Conservation (phyloP, 148 eudicot genomes). For the Dysphania ambrosioides region DNA sequence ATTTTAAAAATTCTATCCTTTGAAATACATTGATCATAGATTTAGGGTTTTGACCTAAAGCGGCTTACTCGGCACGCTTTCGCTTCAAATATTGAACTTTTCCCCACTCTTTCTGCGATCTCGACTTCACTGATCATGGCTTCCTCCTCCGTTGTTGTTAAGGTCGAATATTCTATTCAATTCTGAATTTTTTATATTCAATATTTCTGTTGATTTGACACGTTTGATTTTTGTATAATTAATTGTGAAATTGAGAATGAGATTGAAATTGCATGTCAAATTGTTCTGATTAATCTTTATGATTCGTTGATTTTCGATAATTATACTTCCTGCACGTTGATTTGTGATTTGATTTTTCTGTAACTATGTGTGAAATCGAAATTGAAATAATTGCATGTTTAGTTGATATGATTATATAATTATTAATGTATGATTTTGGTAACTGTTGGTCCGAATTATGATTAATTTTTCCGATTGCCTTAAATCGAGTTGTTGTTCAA, state of each 20-base stretch:
- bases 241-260: neutral
- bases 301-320: too few species aligned
- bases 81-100: neutral
- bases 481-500: too few species aligned
- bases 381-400: too few species aligned
- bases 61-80: constrained; percentile 30
- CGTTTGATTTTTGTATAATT: neutral
- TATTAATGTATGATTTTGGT: neutral
- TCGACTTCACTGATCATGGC: constrained; percentile 35
- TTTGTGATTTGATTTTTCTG: too few species aligned
- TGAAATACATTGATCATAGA: too few species aligned
- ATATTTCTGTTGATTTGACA: neutral
- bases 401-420: too few species aligned
- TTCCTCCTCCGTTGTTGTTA: constrained; percentile 52
- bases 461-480: too few species aligned
- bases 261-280: neutral
- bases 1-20: too few species aligned
- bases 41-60: constrained; percentile 30
- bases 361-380: too few species aligned
- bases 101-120: neutral
- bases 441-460: neutral
- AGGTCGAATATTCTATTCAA: constrained; percentile 38
- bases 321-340: too few species aligned
- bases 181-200: too few species aligned
- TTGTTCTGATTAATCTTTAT: neutral